These are phyloP conservation scores for Alternaria ventricosa DNA, from an alignment of 2,329 filamentous ascomycete genomes.

Conservation along the genomic window DNA sequence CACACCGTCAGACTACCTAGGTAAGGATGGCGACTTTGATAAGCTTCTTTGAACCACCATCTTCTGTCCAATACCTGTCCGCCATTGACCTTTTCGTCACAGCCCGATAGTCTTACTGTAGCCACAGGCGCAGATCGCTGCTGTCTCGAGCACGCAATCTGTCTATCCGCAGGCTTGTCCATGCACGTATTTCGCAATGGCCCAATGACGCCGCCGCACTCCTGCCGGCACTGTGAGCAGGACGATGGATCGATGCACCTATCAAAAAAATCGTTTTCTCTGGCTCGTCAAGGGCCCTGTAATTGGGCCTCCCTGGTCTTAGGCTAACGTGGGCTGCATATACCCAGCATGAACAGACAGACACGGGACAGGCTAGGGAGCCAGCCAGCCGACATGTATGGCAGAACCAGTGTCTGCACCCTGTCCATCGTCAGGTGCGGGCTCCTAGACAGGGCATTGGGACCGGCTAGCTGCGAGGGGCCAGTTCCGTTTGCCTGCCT, in stretches of 20 bases:
- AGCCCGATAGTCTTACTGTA: slow-evolving; percentile 11
- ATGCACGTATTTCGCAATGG: slow-evolving; percentile 16
- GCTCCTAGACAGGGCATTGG: slow-evolving; percentile 7
- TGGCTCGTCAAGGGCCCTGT: slow-evolving; percentile 22
- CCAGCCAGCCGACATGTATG: slow-evolving; percentile 18
- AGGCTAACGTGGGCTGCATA: slow-evolving; percentile 35
- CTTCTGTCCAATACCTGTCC: slow-evolving; percentile 23
- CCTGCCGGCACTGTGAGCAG: slow-evolving; percentile 26
- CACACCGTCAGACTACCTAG: slow-evolving; percentile 24
- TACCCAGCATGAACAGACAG: slow-evolving; percentile 47
- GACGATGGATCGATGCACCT: slow-evolving; percentile 24
- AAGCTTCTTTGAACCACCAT: slow-evolving; percentile 37
- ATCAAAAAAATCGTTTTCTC: slow-evolving; percentile 35
- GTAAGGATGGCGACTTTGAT: slow-evolving; percentile 34
- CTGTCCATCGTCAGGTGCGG: slow-evolving; percentile 18
- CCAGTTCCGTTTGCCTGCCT: slow-evolving; percentile 11
- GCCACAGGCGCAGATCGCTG: slow-evolving; percentile 17
- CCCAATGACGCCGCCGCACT: slow-evolving; percentile 27
- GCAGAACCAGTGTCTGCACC: slow-evolving; percentile 16
- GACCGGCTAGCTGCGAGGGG: slow-evolving; percentile 3
- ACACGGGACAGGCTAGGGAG: slow-evolving; percentile 47
- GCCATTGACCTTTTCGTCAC: slow-evolving; percentile 7
- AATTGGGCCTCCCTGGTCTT: slow-evolving; percentile 31
- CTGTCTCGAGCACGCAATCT: slow-evolving; percentile 29
- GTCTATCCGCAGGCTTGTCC: slow-evolving; percentile 25